phyloP scores from a whole-genome alignment of 495 filamentous ascomycete species.

The Coniosporium apollinis region DNA sequence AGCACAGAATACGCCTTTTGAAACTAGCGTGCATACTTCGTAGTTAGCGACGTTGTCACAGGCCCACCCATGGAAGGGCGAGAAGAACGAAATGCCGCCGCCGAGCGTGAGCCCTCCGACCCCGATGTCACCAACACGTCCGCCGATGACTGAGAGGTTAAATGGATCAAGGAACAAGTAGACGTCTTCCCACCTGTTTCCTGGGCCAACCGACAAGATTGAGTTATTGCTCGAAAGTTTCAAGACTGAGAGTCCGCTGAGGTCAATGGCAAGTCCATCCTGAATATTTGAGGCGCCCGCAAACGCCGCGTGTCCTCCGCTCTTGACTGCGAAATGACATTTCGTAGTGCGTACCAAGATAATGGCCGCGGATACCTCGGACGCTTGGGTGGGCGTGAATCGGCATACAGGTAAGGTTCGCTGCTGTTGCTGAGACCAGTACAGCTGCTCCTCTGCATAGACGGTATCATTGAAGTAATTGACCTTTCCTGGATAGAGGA shows the following conservation, averaged over 20 bases:
- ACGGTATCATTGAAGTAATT: no score
- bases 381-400: no score
- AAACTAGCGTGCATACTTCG: no score
- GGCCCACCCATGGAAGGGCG: conserved; percentile 3
- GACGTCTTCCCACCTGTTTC: conserved; percentile 14
- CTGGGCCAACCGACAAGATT: conserved; percentile 10
- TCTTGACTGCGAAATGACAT: conserved; percentile 27
- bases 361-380: no score
- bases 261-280: conserved; percentile 37
- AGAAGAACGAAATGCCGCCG: conserved; percentile 11
- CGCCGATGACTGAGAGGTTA: conserved; percentile 11
- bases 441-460: no score
- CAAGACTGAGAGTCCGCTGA: conserved; percentile 28
- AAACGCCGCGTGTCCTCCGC: conserved; percentile 32
- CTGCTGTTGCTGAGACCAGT: no score
- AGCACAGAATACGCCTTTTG: no score
- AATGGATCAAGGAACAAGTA: conserved; percentile 10
- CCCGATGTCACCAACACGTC: conserved; percentile 12
- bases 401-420: no score
- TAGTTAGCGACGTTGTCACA: conserved; percentile 19
- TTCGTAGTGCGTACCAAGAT: no score
- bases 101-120: conserved; percentile 16
- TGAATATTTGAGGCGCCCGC: conserved; percentile 35
- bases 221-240: conserved; percentile 25
- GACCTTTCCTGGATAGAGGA: no score